Percentiles rank a stretch among this genome's conserved stretches.
These are phyloP conservation scores for Galerina marginata DNA, from an alignment of 768 basidiomycete genomes.

Conservation along the genomic window DNA sequence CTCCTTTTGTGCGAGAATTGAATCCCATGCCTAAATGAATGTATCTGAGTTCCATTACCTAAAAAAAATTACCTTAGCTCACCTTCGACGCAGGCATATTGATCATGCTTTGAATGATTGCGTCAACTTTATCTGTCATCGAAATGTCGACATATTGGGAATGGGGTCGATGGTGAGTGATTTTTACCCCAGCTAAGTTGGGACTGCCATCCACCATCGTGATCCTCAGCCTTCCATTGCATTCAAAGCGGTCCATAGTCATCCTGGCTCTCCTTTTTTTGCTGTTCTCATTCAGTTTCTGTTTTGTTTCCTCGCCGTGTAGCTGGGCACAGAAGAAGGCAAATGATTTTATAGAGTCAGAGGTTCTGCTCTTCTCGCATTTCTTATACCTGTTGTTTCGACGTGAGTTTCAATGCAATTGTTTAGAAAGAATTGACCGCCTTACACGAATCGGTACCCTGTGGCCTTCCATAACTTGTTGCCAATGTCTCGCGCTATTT, in stretches of 20 bases:
- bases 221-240: constrained; percentile 16
- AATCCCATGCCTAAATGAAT: not conserved
- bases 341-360: too few species aligned
- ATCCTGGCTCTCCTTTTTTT: constrained; percentile 16
- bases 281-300: too few species aligned
- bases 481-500: too few species aligned
- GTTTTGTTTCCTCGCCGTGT: too few species aligned
- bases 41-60: not conserved
- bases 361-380: too few species aligned
- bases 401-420: too few species aligned
- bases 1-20: not conserved
- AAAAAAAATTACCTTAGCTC: not conserved
- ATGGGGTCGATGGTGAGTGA: constrained; percentile 15
- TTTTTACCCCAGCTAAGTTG: not conserved
- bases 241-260: constrained; percentile 17
- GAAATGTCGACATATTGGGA: constrained; percentile 9
- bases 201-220: constrained; percentile 7
- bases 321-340: too few species aligned
- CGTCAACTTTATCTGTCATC: constrained; percentile 2
- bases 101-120: not conserved
- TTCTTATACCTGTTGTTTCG: too few species aligned
- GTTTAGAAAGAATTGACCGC: too few species aligned
- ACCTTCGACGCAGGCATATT: constrained; percentile 9
- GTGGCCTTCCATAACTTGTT: too few species aligned
- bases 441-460: too few species aligned